These are phyloP conservation scores for Verticillium albo-atrum DNA, from an alignment of 2,329 filamentous ascomycete genomes.

Conservation along the genomic window DNA sequence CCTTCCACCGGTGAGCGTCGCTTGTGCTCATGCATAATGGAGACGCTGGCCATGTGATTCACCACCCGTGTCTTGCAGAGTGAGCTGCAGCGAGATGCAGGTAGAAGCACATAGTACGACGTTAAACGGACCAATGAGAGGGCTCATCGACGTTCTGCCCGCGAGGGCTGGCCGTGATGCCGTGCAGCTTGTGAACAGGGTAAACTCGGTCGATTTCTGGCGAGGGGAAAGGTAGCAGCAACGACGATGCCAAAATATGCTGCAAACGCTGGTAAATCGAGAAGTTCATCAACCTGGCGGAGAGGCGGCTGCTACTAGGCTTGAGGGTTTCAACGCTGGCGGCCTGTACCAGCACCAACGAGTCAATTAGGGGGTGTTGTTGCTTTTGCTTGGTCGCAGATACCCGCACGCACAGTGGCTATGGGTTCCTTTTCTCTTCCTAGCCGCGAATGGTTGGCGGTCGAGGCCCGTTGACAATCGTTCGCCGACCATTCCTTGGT, in stretches of 20 bases:
- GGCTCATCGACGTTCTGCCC: neutral
- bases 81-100: neutral
- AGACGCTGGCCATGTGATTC: neutral
- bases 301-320: too few species aligned
- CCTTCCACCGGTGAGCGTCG: neutral
- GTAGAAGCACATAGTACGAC: neutral
- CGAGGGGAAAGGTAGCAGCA: too few species aligned
- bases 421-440: too few species aligned
- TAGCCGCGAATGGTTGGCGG: too few species aligned
- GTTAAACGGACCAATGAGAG: neutral
- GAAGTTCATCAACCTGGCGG: too few species aligned
- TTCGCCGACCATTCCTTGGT: too few species aligned
- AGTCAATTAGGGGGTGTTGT: neutral
- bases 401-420: neutral
- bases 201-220: too few species aligned
- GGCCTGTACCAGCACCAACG: neutral
- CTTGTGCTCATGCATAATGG: neutral
- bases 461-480: too few species aligned
- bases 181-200: neutral
- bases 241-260: too few species aligned
- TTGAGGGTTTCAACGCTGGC: too few species aligned
- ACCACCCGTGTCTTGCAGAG: neutral
- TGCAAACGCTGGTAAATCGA: too few species aligned
- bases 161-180: neutral
- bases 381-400: neutral